These are phyloP conservation scores for Fusarium continuum DNA, from an alignment of 2,329 filamentous ascomycete genomes.

Conservation along the genomic window DNA sequence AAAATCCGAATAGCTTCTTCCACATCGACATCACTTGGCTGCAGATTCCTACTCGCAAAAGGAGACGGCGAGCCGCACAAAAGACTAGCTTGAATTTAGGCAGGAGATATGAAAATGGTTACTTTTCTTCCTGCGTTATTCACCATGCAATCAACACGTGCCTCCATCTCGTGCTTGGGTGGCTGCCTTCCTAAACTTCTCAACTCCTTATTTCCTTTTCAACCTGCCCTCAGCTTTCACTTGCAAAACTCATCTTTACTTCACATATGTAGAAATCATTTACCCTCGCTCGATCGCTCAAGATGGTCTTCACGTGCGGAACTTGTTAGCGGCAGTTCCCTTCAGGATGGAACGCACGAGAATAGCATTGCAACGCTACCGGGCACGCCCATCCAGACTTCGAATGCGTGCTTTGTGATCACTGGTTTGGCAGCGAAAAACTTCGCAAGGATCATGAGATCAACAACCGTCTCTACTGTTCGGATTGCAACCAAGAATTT, in stretches of 20 bases:
- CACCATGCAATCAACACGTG: not conserved
- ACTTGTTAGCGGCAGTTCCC: slow-evolving; percentile 41
- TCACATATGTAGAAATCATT: not conserved
- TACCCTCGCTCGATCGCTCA: accelerated
- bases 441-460: slow-evolving; percentile 40
- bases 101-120: not conserved
- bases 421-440: slow-evolving; percentile 20
- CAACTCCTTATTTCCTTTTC: not conserved
- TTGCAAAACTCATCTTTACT: not conserved
- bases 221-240: not conserved
- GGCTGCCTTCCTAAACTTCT: not conserved
- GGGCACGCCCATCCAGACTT: slow-evolving; percentile 34
- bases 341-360: slow-evolving; percentile 29
- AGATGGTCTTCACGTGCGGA: slow-evolving; percentile 36
- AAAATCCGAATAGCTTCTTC: too few relatives aligned
- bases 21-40: too few relatives aligned
- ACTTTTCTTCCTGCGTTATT: not conserved
- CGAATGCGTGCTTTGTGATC: slow-evolving; percentile 42
- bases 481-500: slow-evolving; percentile 8
- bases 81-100: too few relatives aligned
- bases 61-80: too few relatives aligned
- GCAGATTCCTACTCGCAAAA: too few relatives aligned
- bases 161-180: too few relatives aligned
- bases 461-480: slow-evolving; percentile 46
- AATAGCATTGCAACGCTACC: slow-evolving; percentile 40